These are phyloP conservation scores for Paulownia fortunei DNA, from an alignment of 257 asterid genomes.

Conservation along the genomic window DNA sequence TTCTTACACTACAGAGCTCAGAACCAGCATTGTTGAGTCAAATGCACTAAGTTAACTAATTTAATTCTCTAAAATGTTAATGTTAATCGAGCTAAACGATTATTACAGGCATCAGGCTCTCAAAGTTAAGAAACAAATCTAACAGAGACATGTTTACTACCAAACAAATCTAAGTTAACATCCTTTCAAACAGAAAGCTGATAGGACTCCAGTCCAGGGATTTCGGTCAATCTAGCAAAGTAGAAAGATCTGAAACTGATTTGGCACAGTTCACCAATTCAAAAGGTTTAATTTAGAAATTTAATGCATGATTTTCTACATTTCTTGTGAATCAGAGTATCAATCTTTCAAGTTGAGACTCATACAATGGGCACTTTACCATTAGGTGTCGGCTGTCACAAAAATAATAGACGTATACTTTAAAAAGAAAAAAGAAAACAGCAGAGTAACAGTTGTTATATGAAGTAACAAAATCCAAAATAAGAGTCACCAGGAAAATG, in stretches of 20 bases:
- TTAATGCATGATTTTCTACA: background rate
- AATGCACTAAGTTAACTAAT: too few relatives aligned
- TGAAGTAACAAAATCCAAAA: background rate
- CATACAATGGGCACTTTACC: background rate
- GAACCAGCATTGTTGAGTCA: too few relatives aligned
- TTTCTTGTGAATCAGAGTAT: conserved; percentile 1
- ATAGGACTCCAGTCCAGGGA: too few relatives aligned
- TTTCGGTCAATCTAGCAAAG: background rate
- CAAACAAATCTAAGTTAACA: too few relatives aligned
- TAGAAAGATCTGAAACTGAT: background rate
- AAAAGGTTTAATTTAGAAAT: background rate
- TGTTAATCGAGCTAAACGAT: too few relatives aligned
- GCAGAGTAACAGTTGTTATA: background rate
- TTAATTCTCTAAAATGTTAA: too few relatives aligned
- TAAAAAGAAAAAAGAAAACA: background rate
- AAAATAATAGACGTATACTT: background rate
- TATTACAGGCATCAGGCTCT: too few relatives aligned
- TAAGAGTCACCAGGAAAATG: background rate
- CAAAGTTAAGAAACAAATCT: too few relatives aligned
- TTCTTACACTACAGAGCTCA: too few relatives aligned
- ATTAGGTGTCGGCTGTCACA: background rate
- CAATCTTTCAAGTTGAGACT: background rate
- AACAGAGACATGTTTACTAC: too few relatives aligned
- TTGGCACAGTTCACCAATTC: background rate
- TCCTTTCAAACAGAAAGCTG: background rate